Conservation (phyloP, 306 rosid genomes). For the Clitoria ternatea region DNA sequence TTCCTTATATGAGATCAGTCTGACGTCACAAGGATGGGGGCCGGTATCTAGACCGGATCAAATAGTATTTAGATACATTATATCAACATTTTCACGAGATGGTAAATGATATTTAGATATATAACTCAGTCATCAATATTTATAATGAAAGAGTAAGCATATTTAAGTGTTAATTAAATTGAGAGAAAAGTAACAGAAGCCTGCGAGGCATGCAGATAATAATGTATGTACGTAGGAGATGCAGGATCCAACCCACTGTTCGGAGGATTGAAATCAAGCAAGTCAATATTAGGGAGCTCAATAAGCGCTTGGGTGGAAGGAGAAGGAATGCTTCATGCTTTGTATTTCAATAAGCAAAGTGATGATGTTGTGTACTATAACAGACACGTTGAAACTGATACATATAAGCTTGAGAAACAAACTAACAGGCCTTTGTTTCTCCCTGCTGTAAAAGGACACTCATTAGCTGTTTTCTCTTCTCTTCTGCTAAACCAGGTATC, state of each 20-base stretch:
- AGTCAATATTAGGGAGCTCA: constrained; percentile 47
- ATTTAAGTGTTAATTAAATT: no score
- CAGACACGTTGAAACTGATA: constrained; percentile 44
- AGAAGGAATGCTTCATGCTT: constrained; percentile 69
- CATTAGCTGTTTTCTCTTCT: constrained; percentile 40
- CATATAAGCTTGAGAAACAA: constrained; percentile 41
- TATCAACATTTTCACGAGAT: no score
- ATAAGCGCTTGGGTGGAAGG: constrained; percentile 63
- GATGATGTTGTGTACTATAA: constrained; percentile 39
- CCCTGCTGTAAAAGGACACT: constrained; percentile 48
- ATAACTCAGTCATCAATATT: no score
- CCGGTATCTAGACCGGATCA: no score
- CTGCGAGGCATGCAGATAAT: no score
- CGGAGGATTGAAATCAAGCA: constrained; percentile 45
- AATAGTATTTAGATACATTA: no score
- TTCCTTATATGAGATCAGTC: no score
- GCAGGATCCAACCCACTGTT: constrained; percentile 58
- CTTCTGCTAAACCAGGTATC: constrained; percentile 40
- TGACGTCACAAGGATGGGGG: no score
- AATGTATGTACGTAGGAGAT: neutral
- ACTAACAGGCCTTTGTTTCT: constrained; percentile 48
- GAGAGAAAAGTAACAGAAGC: no score
- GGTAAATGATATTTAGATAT: no score
- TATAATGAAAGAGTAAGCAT: no score
- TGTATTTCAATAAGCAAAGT: constrained; percentile 36